Conservation (phyloP, 202 grass and related monocot species). For the Zizania palustris region DNA sequence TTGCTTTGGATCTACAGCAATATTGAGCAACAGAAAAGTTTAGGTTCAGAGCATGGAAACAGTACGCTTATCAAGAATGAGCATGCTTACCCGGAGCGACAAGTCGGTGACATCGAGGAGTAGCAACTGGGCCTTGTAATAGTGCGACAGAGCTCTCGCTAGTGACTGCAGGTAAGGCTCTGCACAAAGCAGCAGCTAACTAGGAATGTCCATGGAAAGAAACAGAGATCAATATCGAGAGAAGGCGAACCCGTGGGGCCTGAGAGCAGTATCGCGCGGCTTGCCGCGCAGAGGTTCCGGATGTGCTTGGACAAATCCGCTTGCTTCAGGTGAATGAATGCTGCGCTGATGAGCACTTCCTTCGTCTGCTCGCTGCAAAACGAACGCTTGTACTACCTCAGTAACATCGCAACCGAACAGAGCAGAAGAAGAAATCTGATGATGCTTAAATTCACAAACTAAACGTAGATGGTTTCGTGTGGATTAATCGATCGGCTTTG, state of each 20-base stretch:
- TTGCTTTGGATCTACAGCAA: constrained; percentile 91
- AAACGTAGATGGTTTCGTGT: neutral
- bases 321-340: constrained; percentile 85
- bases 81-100: constrained; percentile 70
- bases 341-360: constrained; percentile 80
- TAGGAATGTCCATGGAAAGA: constrained; percentile 1
- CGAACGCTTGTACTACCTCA: neutral
- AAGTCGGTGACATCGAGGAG: constrained; percentile 85
- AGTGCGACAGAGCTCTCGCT: constrained; percentile 72
- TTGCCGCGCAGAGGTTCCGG: constrained; percentile 85
- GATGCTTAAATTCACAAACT: neutral
- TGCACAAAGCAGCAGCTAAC: constrained; percentile 42
- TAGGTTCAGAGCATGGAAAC: constrained; percentile 31
- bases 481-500: neutral
- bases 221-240: neutral
- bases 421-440: neutral
- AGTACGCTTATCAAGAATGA: constrained; percentile 9
- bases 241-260: constrained; percentile 70
- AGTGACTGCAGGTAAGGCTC: constrained; percentile 92
- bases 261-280: constrained; percentile 81
- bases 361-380: constrained; percentile 73
- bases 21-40: constrained; percentile 24
- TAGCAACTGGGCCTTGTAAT: constrained; percentile 68
- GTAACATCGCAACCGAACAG: neutral
- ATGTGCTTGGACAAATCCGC: constrained; percentile 77